Evolutionary conservation across 2,329 filamentous ascomycete genomes (phyloP).

Genomic region (Zasmidium cellare): DNA sequence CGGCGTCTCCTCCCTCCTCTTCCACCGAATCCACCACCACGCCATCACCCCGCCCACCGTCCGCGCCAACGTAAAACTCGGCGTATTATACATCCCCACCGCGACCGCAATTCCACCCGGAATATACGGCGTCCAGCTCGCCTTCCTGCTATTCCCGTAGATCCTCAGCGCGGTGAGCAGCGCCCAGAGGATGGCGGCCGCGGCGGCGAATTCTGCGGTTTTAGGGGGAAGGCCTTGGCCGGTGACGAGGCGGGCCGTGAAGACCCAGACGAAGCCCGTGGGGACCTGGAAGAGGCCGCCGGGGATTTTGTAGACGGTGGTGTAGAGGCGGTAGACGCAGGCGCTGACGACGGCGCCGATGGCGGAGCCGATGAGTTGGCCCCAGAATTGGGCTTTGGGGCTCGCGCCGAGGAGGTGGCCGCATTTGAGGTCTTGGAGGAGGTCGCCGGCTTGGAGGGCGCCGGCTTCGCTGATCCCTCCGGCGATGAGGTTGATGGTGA

Average conservation of each 20-base stretch:
- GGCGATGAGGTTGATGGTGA: constrained; percentile 93
- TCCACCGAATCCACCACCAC: constrained; percentile 72
- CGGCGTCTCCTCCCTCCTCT: constrained; percentile 63
- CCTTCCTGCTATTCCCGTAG: constrained; percentile 43
- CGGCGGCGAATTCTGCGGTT: constrained; percentile 76
- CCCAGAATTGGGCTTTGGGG: constrained; percentile 94
- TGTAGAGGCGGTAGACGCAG: constrained; percentile 85
- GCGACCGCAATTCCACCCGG: constrained; percentile 95
- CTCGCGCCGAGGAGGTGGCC: constrained; percentile 89
- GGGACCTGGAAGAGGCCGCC: constrained; percentile 90
- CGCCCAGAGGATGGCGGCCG: constrained; percentile 73
- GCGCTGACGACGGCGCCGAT: constrained; percentile 85
- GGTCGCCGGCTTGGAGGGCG: constrained; percentile 89
- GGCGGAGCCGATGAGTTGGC: constrained; percentile 86
- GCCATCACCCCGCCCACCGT: constrained; percentile 75
- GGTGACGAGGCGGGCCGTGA: constrained; percentile 89
- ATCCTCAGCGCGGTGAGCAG: constrained; percentile 70
- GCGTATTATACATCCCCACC: constrained; percentile 97
- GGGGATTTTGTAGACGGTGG: constrained; percentile 83
- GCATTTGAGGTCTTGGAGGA: constrained; percentile 97
- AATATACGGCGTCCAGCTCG: constrained; percentile 70
- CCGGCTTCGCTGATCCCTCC: constrained; percentile 84
- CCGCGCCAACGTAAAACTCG: constrained; percentile 88
- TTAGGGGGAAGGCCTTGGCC: constrained; percentile 83
- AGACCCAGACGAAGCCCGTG: constrained; percentile 95